A percentile compares a stretch with the other conserved stretches of the same genome.
These are phyloP conservation scores for Sinapis alba DNA, from an alignment of 441 rosid genomes.

Conservation along the genomic window DNA sequence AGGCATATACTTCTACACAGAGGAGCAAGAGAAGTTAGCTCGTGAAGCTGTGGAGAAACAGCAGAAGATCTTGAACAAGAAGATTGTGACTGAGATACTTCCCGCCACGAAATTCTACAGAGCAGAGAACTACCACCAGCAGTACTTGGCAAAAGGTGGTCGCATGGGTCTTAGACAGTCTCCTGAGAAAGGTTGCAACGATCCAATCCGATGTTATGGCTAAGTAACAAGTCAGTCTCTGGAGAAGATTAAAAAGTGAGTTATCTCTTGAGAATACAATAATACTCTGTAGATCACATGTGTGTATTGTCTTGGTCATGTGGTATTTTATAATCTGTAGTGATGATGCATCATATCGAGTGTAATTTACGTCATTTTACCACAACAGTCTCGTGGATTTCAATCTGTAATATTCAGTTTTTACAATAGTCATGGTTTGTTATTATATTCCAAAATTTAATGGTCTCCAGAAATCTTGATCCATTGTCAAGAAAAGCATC, in stretches of 20 bases:
- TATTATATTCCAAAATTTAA: not conserved
- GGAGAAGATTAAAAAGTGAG: constrained; percentile 16
- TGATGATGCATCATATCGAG: constrained; percentile 1
- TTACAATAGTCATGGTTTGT: not conserved
- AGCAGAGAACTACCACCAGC: constrained; percentile 74
- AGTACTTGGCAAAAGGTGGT: constrained; percentile 70
- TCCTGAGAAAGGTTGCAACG: constrained; percentile 62
- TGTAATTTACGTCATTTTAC: not conserved
- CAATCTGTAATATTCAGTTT: not conserved
- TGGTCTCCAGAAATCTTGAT: not conserved
- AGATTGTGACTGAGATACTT: constrained; percentile 67
- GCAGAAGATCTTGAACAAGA: constrained; percentile 46
- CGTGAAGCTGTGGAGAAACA: constrained; percentile 54
- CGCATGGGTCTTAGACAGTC: constrained; percentile 56
- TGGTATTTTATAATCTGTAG: not conserved
- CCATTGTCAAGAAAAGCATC: not conserved
- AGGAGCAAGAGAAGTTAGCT: constrained; percentile 51
- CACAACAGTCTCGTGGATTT: not conserved
- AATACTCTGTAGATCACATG: constrained; percentile 8
- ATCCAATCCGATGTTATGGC: constrained; percentile 72
- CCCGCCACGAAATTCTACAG: constrained; percentile 67
- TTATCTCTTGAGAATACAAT: constrained; percentile 7
- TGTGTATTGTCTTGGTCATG: constrained; percentile 20
- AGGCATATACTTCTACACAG: constrained; percentile 66
- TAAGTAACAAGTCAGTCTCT: constrained; percentile 28